phyloP scores from a whole-genome alignment of 805 yeast species.

The Schwanniomyces vanrijiae region DNA sequence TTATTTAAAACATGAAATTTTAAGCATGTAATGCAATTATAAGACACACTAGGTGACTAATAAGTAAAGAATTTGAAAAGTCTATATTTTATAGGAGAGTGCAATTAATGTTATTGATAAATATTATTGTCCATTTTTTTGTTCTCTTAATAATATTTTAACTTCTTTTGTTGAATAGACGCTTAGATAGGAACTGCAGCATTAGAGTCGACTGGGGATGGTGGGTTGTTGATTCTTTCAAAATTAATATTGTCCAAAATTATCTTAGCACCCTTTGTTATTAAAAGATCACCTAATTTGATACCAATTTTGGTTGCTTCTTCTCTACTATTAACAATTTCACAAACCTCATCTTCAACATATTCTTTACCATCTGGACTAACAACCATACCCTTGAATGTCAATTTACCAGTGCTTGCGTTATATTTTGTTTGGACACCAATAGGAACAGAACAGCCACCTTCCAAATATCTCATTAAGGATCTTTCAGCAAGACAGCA shows the following conservation, averaged over 20 bases:
- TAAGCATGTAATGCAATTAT: neutral
- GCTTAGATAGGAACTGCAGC: neutral
- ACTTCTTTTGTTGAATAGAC: neutral
- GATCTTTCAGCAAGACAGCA: slow-evolving; percentile 89
- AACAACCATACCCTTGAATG: slow-evolving; percentile 71
- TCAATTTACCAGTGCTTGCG: slow-evolving; percentile 41
- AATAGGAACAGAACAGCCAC: slow-evolving; percentile 97
- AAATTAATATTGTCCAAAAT: slow-evolving; percentile 81
- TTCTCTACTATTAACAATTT: slow-evolving; percentile 38
- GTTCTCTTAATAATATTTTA: neutral
- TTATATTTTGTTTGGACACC: slow-evolving; percentile 74
- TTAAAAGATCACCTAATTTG: slow-evolving; percentile 63
- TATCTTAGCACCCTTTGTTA: slow-evolving; percentile 75
- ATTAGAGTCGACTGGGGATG: slow-evolving; percentile 10
- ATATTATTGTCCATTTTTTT: neutral
- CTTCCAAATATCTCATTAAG: slow-evolving; percentile 84
- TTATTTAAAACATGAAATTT: neutral
- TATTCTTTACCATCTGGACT: slow-evolving; percentile 76
- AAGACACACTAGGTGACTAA: neutral
- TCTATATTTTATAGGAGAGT: neutral
- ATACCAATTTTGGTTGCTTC: slow-evolving; percentile 76
- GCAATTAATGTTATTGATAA: neutral
- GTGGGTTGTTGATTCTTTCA: slow-evolving; percentile 53
- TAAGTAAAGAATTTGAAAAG: neutral
- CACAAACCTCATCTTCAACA: slow-evolving; percentile 56